Percentiles rank a stretch among this genome's conserved stretches.
Conservation (phyloP, 192 early-diverging fungal species). For the Oehlia diaphana region DNA sequence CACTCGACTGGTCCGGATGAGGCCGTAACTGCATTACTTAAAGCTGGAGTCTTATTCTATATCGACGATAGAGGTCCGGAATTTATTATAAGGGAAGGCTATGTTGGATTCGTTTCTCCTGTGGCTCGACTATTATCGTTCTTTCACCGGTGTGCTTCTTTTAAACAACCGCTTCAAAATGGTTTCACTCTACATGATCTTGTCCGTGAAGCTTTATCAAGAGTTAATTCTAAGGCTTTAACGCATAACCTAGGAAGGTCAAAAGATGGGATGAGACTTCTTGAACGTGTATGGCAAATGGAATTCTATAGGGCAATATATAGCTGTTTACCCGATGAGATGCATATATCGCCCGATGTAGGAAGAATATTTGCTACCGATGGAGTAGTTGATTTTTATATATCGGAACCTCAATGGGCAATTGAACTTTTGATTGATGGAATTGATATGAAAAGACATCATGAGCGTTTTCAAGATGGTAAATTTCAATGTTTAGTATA, state of each 20-base stretch:
- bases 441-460: slow-evolving; percentile 28
- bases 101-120: slow-evolving; percentile 22
- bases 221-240: slow-evolving; percentile 22
- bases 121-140: slow-evolving; percentile 10
- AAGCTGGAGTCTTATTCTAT: slow-evolving; percentile 21
- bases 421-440: slow-evolving; percentile 31
- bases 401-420: slow-evolving; percentile 26
- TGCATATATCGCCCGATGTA: slow-evolving; percentile 31
- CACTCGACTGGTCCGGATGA: slow-evolving; percentile 10
- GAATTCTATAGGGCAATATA: slow-evolving; percentile 28
- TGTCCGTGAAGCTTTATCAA: slow-evolving; percentile 16
- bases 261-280: slow-evolving; percentile 24
- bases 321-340: slow-evolving; percentile 23
- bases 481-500: neutral
- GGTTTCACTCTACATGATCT: slow-evolving; percentile 23
- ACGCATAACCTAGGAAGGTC: slow-evolving; percentile 22
- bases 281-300: slow-evolving; percentile 32
- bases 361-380: slow-evolving; percentile 24
- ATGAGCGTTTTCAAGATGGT: slow-evolving; percentile 28
- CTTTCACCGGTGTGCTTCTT: slow-evolving; percentile 20
- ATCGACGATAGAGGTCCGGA: slow-evolving; percentile 25
- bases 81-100: slow-evolving; percentile 8
- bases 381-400: slow-evolving; percentile 27
- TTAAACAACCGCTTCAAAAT: slow-evolving; percentile 18
- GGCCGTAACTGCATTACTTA: slow-evolving; percentile 3